Conservation (phyloP, 2,329 filamentous ascomycete genomes). For the Diaporthe velutina region DNA sequence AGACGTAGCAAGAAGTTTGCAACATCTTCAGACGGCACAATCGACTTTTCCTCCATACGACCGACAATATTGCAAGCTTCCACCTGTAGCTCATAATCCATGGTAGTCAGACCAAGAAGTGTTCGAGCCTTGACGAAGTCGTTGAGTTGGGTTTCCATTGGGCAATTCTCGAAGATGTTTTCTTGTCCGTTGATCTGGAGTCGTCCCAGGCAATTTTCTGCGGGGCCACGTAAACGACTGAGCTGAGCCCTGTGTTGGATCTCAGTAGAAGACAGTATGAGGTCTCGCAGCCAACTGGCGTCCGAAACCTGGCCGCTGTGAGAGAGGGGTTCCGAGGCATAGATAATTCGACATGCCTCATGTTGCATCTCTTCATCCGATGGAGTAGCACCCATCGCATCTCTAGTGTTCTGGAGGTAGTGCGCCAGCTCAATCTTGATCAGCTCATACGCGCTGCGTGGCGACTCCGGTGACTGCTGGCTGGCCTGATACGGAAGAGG, state of each 20-base stretch:
- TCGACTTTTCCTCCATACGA: conserved; percentile 66
- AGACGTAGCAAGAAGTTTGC: conserved; percentile 70
- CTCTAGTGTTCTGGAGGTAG: conserved; percentile 60
- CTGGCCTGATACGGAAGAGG: conserved; percentile 67
- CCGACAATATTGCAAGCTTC: conserved; percentile 71
- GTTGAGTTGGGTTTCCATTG: conserved; percentile 66
- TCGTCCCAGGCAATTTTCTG: conserved; percentile 61
- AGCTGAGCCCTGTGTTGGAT: conserved; percentile 60
- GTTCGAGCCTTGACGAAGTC: conserved; percentile 65
- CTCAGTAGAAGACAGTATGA: conserved; percentile 64
- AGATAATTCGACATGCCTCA: conserved; percentile 72
- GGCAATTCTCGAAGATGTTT: conserved; percentile 68
- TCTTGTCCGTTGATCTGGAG: conserved; percentile 71
- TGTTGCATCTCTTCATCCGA: conserved; percentile 67
- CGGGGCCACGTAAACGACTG: conserved; percentile 59
- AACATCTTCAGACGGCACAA: conserved; percentile 61
- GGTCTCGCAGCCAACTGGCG: conserved; percentile 69
- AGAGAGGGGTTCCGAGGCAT: conserved; percentile 64
- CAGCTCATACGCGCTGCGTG: conserved; percentile 71
- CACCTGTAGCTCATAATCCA: conserved; percentile 70
- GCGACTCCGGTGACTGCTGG: conserved; percentile 57
- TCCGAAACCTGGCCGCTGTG: conserved; percentile 53
- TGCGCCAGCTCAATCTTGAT: conserved; percentile 70
- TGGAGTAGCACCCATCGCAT: conserved; percentile 55
- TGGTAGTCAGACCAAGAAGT: conserved; percentile 69